Conservation (phyloP, 176 grass and related monocot genomes). For the Eleusine coracana region DNA sequence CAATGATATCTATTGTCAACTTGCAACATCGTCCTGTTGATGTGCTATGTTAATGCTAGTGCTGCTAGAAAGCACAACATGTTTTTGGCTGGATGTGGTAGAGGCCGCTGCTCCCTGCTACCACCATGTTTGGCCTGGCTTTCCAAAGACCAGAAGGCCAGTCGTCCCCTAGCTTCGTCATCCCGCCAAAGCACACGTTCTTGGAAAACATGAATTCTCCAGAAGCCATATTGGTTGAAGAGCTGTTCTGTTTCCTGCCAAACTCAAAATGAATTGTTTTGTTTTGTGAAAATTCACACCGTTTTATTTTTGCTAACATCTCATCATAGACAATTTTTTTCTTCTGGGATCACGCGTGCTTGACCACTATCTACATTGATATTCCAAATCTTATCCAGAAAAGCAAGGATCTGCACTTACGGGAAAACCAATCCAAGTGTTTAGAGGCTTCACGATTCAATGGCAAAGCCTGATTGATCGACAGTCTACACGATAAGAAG, state of each 20-base stretch:
- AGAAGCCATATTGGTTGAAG: not conserved
- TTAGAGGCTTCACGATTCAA: not conserved
- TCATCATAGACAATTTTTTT: not conserved
- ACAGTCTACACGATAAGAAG: conserved; percentile 42
- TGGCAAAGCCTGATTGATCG: conserved; percentile 15
- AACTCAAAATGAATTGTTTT: not conserved
- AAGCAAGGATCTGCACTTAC: conserved; percentile 15
- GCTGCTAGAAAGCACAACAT: conserved; percentile 37
- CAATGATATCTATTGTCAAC: conserved; percentile 9
- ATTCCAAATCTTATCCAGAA: conserved; percentile 38
- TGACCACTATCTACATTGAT: conserved; percentile 9
- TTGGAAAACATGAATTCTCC: conserved; percentile 18
- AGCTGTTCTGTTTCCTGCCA: not conserved
- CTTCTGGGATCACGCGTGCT: not conserved
- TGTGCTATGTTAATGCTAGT: conserved; percentile 34
- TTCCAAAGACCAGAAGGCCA: conserved; percentile 31
- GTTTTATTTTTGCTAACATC: not conserved
- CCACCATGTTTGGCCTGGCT: conserved; percentile 2
- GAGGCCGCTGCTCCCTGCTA: not conserved
- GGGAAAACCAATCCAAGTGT: not conserved
- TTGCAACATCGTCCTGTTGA: conserved; percentile 7
- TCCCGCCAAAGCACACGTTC: not conserved
- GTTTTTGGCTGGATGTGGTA: conserved; percentile 33
- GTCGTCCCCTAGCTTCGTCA: not conserved
- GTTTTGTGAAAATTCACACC: conserved; percentile 5